A percentile compares a stretch with the other conserved stretches of the same genome.
These are phyloP conservation scores for Solanum dulcamara DNA, from an alignment of 257 asterid species.

Conservation along the genomic window DNA sequence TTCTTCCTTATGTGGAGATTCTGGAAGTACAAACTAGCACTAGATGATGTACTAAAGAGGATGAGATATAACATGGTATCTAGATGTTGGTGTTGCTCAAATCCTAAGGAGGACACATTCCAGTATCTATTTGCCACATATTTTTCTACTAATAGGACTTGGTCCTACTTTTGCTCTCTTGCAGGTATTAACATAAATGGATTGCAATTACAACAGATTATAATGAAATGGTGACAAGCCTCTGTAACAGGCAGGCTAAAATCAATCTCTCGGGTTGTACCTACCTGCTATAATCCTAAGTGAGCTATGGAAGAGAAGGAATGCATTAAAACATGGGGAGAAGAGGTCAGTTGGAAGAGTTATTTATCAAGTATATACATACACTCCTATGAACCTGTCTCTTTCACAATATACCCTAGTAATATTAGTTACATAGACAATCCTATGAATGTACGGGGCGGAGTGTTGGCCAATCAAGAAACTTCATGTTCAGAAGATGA, in stretches of 20 bases:
- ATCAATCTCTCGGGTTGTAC: background rate
- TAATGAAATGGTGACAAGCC: no score
- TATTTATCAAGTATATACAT: background rate
- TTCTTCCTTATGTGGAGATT: background rate
- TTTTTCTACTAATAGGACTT: background rate
- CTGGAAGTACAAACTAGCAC: no score
- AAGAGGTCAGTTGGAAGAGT: background rate
- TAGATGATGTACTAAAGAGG: background rate
- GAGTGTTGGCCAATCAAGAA: no score
- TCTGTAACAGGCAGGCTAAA: background rate
- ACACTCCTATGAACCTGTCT: no score
- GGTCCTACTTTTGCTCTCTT: background rate
- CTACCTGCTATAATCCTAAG: background rate
- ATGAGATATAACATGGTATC: background rate
- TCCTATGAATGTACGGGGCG: no score
- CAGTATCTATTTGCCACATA: background rate
- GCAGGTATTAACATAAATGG: background rate
- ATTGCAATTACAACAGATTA: background rate
- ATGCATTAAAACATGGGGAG: background rate
- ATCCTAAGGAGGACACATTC: background rate
- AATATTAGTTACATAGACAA: no score
- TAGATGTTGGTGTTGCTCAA: background rate
- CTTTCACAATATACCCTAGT: no score
- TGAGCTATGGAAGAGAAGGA: background rate
- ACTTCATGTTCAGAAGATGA: no score